Percentiles rank a stretch among this genome's conserved stretches.
phyloP scores from a whole-genome alignment of 257 asterid genomes.

The Ligustrum vulgare region DNA sequence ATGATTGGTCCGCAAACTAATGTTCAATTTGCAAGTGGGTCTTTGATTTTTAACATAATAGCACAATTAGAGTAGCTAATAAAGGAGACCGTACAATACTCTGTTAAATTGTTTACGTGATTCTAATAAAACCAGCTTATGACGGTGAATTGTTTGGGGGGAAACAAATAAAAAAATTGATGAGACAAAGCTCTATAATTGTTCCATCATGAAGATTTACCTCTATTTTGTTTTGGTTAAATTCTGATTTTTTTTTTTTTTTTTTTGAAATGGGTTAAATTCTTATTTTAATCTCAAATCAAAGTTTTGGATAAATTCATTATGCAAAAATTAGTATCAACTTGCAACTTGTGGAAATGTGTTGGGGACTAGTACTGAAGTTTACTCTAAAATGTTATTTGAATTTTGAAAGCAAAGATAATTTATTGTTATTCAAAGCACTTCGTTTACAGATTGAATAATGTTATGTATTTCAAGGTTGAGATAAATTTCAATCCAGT shows the following conservation, averaged over 20 bases:
- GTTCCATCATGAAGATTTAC: too few species aligned
- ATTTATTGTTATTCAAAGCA: background rate
- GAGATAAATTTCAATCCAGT: too few species aligned
- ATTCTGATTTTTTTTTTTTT: background rate
- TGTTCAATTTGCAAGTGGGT: background rate
- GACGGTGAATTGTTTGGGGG: too few species aligned
- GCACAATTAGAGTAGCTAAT: background rate
- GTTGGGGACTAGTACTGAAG: background rate
- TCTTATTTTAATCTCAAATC: too few species aligned
- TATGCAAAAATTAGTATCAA: background rate
- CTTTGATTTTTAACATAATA: background rate
- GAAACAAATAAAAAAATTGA: too few species aligned
- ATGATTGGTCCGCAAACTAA: background rate
- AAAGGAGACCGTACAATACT: background rate
- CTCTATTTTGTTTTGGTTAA: background rate
- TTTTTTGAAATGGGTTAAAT: too few species aligned
- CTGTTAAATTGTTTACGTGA: background rate
- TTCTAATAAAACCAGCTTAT: too few species aligned
- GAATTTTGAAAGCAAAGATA: background rate
- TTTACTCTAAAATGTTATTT: background rate
- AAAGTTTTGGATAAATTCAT: too few species aligned
- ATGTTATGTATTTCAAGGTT: too few species aligned
- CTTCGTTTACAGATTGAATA: conserved; percentile 6
- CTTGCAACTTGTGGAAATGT: background rate
- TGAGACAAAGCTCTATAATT: too few species aligned